phyloP scores from a whole-genome alignment of 306 rosid genomes.

The Dalbergia oliveri region DNA sequence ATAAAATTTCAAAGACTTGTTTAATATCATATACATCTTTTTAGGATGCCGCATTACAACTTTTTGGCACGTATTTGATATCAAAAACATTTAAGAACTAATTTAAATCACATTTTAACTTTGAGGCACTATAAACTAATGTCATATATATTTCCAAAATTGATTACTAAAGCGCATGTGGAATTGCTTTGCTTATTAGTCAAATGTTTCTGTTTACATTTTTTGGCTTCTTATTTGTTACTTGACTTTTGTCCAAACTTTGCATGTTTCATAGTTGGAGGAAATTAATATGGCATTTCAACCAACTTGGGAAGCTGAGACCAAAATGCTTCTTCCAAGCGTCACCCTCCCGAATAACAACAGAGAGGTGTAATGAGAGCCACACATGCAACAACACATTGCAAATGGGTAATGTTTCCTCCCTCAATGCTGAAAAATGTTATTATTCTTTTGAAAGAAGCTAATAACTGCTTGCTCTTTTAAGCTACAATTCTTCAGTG shows the following conservation, averaged over 20 bases:
- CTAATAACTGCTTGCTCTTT: constrained; percentile 16
- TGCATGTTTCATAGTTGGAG: constrained; percentile 59
- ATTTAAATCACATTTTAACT: too few relatives aligned
- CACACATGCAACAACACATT: constrained; percentile 53
- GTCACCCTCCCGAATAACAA: constrained; percentile 53
- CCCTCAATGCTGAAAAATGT: background rate
- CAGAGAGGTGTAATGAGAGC: constrained; percentile 50
- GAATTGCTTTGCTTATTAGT: background rate
- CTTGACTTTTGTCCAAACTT: background rate
- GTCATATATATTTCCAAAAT: too few relatives aligned
- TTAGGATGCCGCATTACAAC: too few relatives aligned
- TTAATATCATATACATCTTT: too few relatives aligned
- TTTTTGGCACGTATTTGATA: too few relatives aligned
- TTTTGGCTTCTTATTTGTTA: constrained; percentile 13
- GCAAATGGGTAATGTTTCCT: constrained; percentile 60
- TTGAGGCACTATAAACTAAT: too few relatives aligned
- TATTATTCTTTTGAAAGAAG: background rate
- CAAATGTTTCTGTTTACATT: background rate
- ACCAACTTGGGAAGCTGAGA: constrained; percentile 58
- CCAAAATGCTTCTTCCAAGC: constrained; percentile 50
- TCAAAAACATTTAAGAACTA: too few relatives aligned
- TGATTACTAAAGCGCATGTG: background rate
- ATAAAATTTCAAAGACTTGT: too few relatives aligned
- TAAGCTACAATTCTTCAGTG: constrained; percentile 47
- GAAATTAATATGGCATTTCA: constrained; percentile 52